These are phyloP conservation scores for Purpureocillium takamizusanense DNA, from an alignment of 2,329 filamentous ascomycete genomes.

Conservation along the genomic window DNA sequence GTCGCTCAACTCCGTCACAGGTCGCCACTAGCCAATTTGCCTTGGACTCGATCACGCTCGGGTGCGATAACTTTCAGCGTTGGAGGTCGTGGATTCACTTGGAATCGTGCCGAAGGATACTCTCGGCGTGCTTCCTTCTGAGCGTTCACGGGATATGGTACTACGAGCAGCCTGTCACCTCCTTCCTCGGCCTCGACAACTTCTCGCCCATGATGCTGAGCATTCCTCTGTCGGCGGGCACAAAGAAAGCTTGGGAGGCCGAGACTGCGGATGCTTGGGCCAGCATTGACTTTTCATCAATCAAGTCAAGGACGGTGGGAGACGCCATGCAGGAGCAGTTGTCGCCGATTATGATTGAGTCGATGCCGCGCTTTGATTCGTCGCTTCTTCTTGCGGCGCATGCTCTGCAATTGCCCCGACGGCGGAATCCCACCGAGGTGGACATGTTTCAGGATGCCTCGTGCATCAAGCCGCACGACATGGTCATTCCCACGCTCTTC, in stretches of 20 bases:
- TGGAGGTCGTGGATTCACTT: conserved; percentile 45
- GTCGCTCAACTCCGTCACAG: conserved; percentile 25
- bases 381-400: conserved; percentile 30
- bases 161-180: conserved; percentile 36
- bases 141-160: conserved; percentile 48
- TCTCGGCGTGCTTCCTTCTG: conserved; percentile 47
- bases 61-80: conserved; percentile 19
- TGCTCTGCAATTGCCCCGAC: conserved; percentile 27
- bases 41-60: conserved; percentile 12
- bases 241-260: conserved; percentile 40
- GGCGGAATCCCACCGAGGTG: conserved; percentile 17
- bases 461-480: conserved; percentile 12
- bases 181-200: conserved; percentile 25
- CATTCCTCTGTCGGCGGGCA: conserved; percentile 38
- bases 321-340: conserved; percentile 22
- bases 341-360: conserved; percentile 24
- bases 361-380: conserved; percentile 27
- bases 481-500: conserved; percentile 32
- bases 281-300: conserved; percentile 18
- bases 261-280: conserved; percentile 36
- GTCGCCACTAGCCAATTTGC: conserved; percentile 24
- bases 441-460: conserved; percentile 14
- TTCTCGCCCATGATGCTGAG: conserved; percentile 22
- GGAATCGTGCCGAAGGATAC: conserved; percentile 43
- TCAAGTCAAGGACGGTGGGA: conserved; percentile 14